Evolutionary conservation across 176 grass and related monocot species (phyloP), one percentile per base, ranked within the genome.

Genomic region (Raddia guianensis): DNA sequence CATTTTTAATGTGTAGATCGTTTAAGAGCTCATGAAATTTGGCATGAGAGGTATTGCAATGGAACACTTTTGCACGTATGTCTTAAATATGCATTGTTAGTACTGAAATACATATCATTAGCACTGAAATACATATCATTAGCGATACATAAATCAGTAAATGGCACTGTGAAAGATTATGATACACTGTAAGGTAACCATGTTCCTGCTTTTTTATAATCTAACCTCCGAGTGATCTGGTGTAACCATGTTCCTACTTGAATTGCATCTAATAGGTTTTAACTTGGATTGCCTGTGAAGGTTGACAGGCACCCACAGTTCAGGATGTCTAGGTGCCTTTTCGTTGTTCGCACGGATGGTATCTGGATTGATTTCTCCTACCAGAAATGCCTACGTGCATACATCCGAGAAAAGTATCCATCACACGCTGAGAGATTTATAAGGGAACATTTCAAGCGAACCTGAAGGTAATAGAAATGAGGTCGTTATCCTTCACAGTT

Each of bases 351-450:
- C 34, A 98, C 83, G 16, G 90, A 94, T 40, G 95, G 95, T 74
- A 86, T 75, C 48, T 98, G 95, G 95, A 92, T 94, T 34, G 95
- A 98, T 85, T 98, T 98, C 52, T 98, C 95, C 1, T 98, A 98
- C 73, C 95, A 93, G 88, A 98, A 98, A 83, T 98, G 95, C 53
- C 83, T 98, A 20, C 73, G 92, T 49, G 83, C 90, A 77, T 98
- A 98, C 75, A 77, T 98, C 42, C 77, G 86, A 48, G 85, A 87
- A 62, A 94, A 86, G n/a, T 94, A 98, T 59, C 95, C 88, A 5
- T 82, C 83, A 33, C 83, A 98, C 79, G 95, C 88, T 56, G 90
- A 94, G 45, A 87, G 78, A 80, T 98, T 93, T 82, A 91, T 98
- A 62, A 70, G 87, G 49, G 90, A 89, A 84, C 88, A 94, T 94